Base-by-base conservation (phyloP, 192 early-diverging fungal genomes). In the Gorgonomyces haynaldii region DNA sequence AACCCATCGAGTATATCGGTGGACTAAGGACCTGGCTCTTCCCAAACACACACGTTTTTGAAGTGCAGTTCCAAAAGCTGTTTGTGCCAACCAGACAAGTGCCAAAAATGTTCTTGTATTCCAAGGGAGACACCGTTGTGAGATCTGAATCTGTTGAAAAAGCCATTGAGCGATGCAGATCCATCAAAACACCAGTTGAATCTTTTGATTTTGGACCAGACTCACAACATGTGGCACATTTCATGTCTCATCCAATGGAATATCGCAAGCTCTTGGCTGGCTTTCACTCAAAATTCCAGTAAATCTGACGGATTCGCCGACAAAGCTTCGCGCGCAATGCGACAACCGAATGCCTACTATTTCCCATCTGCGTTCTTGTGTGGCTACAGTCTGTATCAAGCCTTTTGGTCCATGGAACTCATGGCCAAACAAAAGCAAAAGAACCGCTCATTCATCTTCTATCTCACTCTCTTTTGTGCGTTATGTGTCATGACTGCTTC, bases 21-120 rank as follows among this genome's bases (percentile, higher is more conserved):
- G 25, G 20, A 19, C 29, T 43, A 28, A 15, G 13, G 2, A 15
- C 5, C 4, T 49, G 34, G 46, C 28, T 29, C 21, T 49, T 49
- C 28, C 46, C 46, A 1, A 13, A 36, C 24, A 20, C 6, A 12
- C 19, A 16, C 6, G 21, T 30, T 25, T 38, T 49, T 35, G 36
- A 38, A 35, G 25, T 1, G 17, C n/a, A 36, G n/a, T 21, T 17
- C 24, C 31, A 49, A 22, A 21, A 17, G 22, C 15, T 49, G 8
- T 13, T 49, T 21, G 34, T 26, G 15, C 23, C 3, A 6, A 16
- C 31, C 21, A 49, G 28, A 25, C 23, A 49, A 4, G 28, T 49
- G 16, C 46, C 46, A 49, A 49, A 49, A 21, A 13, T 49, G 28
- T 49, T 49, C 24, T 15, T 49, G 13, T 49, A 49, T 17, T 49